Evolutionary conservation across 352 stramenopile species (phyloP).

Genomic region (Phytophthora idaei): DNA sequence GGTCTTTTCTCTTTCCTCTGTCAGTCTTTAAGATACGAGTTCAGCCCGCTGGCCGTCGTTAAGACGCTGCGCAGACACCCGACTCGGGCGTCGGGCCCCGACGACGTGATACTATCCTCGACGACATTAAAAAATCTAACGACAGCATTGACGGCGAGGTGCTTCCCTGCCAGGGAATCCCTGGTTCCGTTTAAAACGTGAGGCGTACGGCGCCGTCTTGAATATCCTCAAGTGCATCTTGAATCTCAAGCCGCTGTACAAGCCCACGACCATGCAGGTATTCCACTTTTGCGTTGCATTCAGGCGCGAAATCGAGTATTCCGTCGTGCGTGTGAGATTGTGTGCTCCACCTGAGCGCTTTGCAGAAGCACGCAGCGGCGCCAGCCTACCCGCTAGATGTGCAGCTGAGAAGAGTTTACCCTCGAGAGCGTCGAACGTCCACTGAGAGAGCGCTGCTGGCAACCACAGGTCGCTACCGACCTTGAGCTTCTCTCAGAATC

Average conservation of each 20-base stretch:
- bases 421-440: slow-evolving; percentile 95
- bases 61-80: slow-evolving; percentile 89
- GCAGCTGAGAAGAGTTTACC: slow-evolving; percentile 96
- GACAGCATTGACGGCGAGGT: slow-evolving; percentile 95
- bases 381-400: slow-evolving; percentile 86
- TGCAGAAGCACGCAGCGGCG: slow-evolving; percentile 92
- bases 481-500: slow-evolving; percentile 97
- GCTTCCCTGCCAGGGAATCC: slow-evolving; percentile 68
- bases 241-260: slow-evolving; percentile 89
- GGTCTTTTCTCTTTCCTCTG: no score
- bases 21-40: slow-evolving; percentile 37
- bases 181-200: slow-evolving; percentile 96
- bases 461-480: slow-evolving; percentile 94
- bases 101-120: slow-evolving; percentile 96
- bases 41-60: slow-evolving; percentile 77
- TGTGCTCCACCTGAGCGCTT: slow-evolving; percentile 95
- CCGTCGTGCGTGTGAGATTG: slow-evolving; percentile 96
- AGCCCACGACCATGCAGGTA: slow-evolving; percentile 75
- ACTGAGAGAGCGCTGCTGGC: slow-evolving; percentile 96
- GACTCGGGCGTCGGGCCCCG: slow-evolving; percentile 31
- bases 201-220: slow-evolving; percentile 97
- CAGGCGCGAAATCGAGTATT: slow-evolving; percentile 94
- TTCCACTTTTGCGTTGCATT: slow-evolving; percentile 90
- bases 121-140: slow-evolving; percentile 96
- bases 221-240: slow-evolving; percentile 98